These are phyloP conservation scores for Penicillium riverlandense DNA, from an alignment of 495 filamentous ascomycete species.

Conservation along the genomic window DNA sequence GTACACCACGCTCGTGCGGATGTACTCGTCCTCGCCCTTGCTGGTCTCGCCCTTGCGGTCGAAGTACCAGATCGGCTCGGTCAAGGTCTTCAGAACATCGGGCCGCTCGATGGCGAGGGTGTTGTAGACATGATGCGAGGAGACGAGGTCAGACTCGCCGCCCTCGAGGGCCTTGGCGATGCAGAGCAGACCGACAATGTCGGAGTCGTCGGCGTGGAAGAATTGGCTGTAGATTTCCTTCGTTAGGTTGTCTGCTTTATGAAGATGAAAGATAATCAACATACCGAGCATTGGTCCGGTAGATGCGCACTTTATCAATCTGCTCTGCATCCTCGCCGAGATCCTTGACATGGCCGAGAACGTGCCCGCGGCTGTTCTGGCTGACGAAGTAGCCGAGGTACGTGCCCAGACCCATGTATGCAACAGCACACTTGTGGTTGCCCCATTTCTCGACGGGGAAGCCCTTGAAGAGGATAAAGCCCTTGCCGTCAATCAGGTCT, in stretches of 20 bases:
- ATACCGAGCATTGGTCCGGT: constrained; percentile 77
- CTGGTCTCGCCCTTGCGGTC: constrained; percentile 85
- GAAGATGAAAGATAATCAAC: neutral
- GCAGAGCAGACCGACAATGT: constrained; percentile 83
- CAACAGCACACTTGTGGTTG: constrained; percentile 71
- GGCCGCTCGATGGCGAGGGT: constrained; percentile 65
- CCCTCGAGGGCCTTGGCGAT: constrained; percentile 70
- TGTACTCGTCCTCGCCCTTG: constrained; percentile 67
- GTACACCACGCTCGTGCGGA: constrained; percentile 67
- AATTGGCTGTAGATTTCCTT: constrained; percentile 33
- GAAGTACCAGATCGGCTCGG: constrained; percentile 83
- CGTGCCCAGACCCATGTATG: constrained; percentile 86
- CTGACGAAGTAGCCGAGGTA: constrained; percentile 80
- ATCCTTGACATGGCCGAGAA: constrained; percentile 87
- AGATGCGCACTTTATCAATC: constrained; percentile 80
- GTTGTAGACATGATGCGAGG: constrained; percentile 78
- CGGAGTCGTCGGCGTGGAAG: constrained; percentile 76
- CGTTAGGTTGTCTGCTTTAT: no score
- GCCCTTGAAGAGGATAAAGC: constrained; percentile 84
- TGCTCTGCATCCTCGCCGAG: constrained; percentile 73
- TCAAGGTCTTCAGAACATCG: constrained; percentile 68
- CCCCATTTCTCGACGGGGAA: constrained; percentile 73
- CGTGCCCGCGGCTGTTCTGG: constrained; percentile 83
- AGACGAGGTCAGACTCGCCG: constrained; percentile 78
- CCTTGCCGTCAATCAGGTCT: constrained; percentile 75